Base-by-base conservation (phyloP, 305 asterid species). In the Fraxinus paxiana region DNA sequence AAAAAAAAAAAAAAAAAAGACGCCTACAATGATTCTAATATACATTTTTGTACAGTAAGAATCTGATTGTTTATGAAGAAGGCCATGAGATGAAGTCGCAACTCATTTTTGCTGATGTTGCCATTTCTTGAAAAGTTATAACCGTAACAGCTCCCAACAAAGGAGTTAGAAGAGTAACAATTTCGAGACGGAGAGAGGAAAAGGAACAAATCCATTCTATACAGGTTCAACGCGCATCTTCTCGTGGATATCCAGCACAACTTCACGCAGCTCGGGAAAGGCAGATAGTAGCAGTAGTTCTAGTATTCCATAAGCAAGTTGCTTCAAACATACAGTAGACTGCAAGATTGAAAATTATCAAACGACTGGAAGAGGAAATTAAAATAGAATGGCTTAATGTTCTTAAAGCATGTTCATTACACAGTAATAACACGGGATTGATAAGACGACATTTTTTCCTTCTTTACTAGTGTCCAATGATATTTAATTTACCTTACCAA, bases 321-420 rank as follows among this genome's bases (percentile, higher is more conserved):
- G 99, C 97, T 96, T 94, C 87, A 96, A 83, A 78, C 99, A 96
- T 63, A 92, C 88, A 28, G 93, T 84, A 34, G 99, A 96, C 98
- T 96, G 93, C 93, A 85, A 76, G 48, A 33, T 8, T 7, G 3
- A 69, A 31, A 26, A 75, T 33, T 30, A 48, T 61, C 6, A 10
- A 22, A 37, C 10, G 33, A 31, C 69, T 15, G 54, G 15, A 10
- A 12, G 2, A 59, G 18, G 28, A 41, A 75, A 51, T 38, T 22
- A 38, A 7, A 73, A 13, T 6, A 12, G 7, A 15, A 22, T 31
- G 28, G 74, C 6, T 30, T 43, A 26, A 30, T 26, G 77, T 15
- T 22, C 20, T 59, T 18, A 56, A 20, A 7, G 70, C 70, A 59
- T 20, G 70, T 59, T 20, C 20, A 4, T 5, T 51, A n/a, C 63